Evolutionary conservation across 768 basidiomycete species (phyloP).

Genomic region (Gloeophyllum trabeum): DNA sequence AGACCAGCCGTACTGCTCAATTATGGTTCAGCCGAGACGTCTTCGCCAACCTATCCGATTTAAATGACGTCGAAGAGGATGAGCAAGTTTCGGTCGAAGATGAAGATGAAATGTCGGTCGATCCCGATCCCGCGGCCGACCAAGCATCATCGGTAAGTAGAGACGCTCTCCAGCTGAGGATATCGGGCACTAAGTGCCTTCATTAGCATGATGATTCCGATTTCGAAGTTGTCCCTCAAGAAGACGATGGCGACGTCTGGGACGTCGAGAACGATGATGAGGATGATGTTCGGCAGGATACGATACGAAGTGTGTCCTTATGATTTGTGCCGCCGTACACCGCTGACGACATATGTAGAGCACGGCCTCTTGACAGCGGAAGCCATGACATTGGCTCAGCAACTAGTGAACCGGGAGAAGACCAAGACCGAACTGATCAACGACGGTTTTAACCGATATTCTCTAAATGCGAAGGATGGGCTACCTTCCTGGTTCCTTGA

Average conservation of each 20-base stretch:
- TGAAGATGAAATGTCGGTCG: slow-evolving; percentile 27
- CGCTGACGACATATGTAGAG: slow-evolving; percentile 29
- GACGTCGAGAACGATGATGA: slow-evolving; percentile 70
- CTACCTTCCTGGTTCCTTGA: slow-evolving; percentile 96
- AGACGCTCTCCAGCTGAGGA: too few species aligned
- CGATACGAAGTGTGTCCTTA: slow-evolving; percentile 51
- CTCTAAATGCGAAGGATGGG: slow-evolving; percentile 83
- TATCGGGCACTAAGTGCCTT: too few species aligned
- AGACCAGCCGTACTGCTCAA: slow-evolving; percentile 47
- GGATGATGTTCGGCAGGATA: slow-evolving; percentile 52
- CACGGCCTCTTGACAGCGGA: slow-evolving; percentile 79
- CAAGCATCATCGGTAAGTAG: too few species aligned
- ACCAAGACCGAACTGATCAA: slow-evolving; percentile 86
- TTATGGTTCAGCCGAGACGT: slow-evolving; percentile 96
- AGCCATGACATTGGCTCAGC: slow-evolving; percentile 84
- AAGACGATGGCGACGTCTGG: slow-evolving; percentile 61
- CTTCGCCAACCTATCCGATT: too few species aligned
- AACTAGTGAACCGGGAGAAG: slow-evolving; percentile 81
- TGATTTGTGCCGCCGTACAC: not conserved
- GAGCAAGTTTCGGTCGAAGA: too few species aligned
- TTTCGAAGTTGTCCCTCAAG: slow-evolving; percentile 69
- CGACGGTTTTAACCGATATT: slow-evolving; percentile 92
- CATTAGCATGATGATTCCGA: slow-evolving; percentile 52
- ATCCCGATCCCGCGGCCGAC: slow-evolving; percentile 45
- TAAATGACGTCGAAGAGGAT: slow-evolving; percentile 23